phyloP scores from a whole-genome alignment of 805 yeast genomes.

The Ascoidea rubescens region DNA sequence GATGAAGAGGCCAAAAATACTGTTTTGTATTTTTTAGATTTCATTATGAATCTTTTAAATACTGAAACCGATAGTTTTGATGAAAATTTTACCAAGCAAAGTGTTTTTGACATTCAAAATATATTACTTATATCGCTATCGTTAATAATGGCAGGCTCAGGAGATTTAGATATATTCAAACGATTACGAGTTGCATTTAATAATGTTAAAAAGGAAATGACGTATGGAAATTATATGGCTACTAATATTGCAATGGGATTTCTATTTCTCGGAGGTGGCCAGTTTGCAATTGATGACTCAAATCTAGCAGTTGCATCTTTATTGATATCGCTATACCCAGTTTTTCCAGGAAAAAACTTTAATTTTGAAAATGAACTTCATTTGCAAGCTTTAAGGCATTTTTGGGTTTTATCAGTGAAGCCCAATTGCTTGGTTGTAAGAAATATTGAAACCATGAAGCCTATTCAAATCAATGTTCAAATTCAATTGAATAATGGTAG shows the following conservation, averaged over 20 bases:
- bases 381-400: slow-evolving; percentile 74
- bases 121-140: slow-evolving; percentile 52
- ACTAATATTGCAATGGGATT: slow-evolving; percentile 77
- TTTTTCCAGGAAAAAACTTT: slow-evolving; percentile 21
- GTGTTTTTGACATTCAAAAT: slow-evolving; percentile 43
- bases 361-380: slow-evolving; percentile 38
- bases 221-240: slow-evolving; percentile 65
- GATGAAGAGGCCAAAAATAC: slow-evolving; percentile 39
- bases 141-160: slow-evolving; percentile 79
- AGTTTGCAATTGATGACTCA: slow-evolving; percentile 56
- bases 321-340: slow-evolving; percentile 66
- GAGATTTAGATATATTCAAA: slow-evolving; percentile 68
- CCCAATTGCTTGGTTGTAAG: slow-evolving; percentile 70
- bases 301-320: slow-evolving; percentile 56
- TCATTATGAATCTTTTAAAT: slow-evolving; percentile 27
- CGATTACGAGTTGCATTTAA: slow-evolving; percentile 62
- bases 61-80: slow-evolving; percentile 38
- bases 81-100: slow-evolving; percentile 36
- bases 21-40: slow-evolving; percentile 40
- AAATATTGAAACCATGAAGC: slow-evolving; percentile 47
- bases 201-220: slow-evolving; percentile 24
- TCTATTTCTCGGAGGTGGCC: slow-evolving; percentile 85
- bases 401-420: slow-evolving; percentile 80
- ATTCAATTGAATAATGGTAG: slow-evolving; percentile 24
- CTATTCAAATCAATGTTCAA: slow-evolving; percentile 29